These are phyloP conservation scores for Penicillium pancosmium DNA, from an alignment of 495 filamentous ascomycete genomes.

Conservation along the genomic window DNA sequence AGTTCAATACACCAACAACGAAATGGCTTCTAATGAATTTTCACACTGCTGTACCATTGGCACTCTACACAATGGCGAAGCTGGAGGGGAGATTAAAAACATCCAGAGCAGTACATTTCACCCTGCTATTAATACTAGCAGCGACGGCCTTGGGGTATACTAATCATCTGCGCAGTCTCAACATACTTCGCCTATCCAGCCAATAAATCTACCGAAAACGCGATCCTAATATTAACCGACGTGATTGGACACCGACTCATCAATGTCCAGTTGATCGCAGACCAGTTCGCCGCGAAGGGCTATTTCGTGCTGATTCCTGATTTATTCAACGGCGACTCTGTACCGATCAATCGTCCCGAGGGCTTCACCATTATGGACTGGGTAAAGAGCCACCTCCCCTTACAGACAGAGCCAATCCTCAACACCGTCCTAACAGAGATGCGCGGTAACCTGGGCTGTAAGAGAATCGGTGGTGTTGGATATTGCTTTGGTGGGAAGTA, in stretches of 20 bases:
- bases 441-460: conserved; percentile 53
- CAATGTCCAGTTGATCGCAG: conserved; percentile 52
- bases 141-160: not conserved
- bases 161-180: conserved; percentile 10
- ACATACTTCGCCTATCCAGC: conserved; percentile 32
- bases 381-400: conserved; percentile 43
- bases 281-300: conserved; percentile 74
- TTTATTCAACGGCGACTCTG: conserved; percentile 33
- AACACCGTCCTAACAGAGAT: conserved; percentile 55
- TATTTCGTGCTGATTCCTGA: conserved; percentile 73
- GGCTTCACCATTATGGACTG: conserved; percentile 35
- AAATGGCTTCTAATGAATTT: conserved; percentile 13
- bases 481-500: conserved; percentile 78
- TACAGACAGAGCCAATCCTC: conserved; percentile 63
- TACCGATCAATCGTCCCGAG: conserved; percentile 29
- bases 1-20: not conserved
- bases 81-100: conserved; percentile 23
- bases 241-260: conserved; percentile 32
- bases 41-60: conserved; percentile 20
- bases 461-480: conserved; percentile 66
- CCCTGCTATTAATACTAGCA: not conserved
- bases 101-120: conserved; percentile 18
- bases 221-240: conserved; percentile 35
- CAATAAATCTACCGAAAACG: conserved; percentile 29
- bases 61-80: conserved; percentile 26